Evolutionary conservation across 2,329 filamentous ascomycete genomes (phyloP), one percentile per base, ranked within the genome.

Genomic region (Fusarium circinatum): DNA sequence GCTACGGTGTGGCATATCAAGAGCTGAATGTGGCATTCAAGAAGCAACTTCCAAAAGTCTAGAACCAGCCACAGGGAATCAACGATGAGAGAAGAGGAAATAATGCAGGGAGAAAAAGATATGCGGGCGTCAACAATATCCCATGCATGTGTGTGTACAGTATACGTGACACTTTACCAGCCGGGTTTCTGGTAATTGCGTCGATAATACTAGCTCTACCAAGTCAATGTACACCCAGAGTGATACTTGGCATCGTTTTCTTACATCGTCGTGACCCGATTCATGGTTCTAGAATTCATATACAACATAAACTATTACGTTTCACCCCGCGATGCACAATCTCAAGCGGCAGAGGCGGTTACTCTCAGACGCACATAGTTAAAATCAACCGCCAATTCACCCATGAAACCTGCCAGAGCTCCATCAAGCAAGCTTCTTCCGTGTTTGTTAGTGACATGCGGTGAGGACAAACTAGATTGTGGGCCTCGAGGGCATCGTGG

Each of bases 401-500:
- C 67, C 41, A 73, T 59, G 67, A 78, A 78, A 75, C 68, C 60
- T 70, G 73, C 74, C 54, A 52, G 58, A 58, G 56, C 59, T 71
- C 55, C 63, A 36, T 36, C 45, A 58, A 55, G 62, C 44, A 69
- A 71, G 62, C 59, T 60, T 67, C 49, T 51, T 34, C 47, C 62
- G 47, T 36, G n/a, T 32, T 42, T 51, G 20, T 66, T 63, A 68
- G 73, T 70, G 76, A 78, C 65, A 78, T 78, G 71, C 76, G 76
- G 76, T 78, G 76, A 78, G 60, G 70, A 70, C 56, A 59, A 28
- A 32, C 56, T 34, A 45, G 42, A 58, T 24, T 56, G 49, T 64
- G 67, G 67, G 30, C 38, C 68, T 68, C 47, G 58, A 68, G 32
- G 62, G 56, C 54, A 72, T 75, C 75, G 65, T 76, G 76, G 73